Conservation (phyloP, 495 filamentous ascomycete genomes). For the Entonaema liquescens region DNA sequence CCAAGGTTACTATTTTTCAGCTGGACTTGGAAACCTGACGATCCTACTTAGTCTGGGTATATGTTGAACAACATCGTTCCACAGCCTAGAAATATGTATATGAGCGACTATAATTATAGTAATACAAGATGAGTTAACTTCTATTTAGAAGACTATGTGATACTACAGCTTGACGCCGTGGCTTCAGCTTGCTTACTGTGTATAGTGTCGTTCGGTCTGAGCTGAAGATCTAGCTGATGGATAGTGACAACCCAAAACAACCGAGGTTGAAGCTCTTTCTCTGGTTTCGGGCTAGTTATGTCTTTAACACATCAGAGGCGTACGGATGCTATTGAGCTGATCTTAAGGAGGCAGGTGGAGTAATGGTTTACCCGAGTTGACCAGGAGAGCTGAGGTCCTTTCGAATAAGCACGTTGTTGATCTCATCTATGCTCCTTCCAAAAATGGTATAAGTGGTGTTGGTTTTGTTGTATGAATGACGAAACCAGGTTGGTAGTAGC, state of each 20-base stretch:
- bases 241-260: not conserved
- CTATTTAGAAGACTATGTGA: not conserved
- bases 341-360: slow-evolving; percentile 3
- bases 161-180: not conserved
- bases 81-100: slow-evolving; percentile 2
- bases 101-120: not conserved
- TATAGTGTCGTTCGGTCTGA: not conserved
- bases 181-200: slow-evolving; percentile 15
- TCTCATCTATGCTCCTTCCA: not conserved
- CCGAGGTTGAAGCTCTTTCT: not conserved
- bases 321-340: not conserved
- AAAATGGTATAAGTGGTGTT: not conserved
- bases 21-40: slow-evolving; percentile 14
- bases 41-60: slow-evolving; percentile 13
- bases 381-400: slow-evolving; percentile 3
- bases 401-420: slow-evolving; percentile 4
- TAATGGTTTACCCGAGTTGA: slow-evolving; percentile 18
- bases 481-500: not conserved
- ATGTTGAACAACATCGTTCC: slow-evolving; percentile 1
- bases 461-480: not conserved
- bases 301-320: not conserved
- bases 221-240: not conserved
- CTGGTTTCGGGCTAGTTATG: not conserved
- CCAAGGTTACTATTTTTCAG: slow-evolving; percentile 6
- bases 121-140: not conserved